phyloP scores from a whole-genome alignment of 192 early-diverging fungal genomes.

The Backusella parvicylindrica region DNA sequence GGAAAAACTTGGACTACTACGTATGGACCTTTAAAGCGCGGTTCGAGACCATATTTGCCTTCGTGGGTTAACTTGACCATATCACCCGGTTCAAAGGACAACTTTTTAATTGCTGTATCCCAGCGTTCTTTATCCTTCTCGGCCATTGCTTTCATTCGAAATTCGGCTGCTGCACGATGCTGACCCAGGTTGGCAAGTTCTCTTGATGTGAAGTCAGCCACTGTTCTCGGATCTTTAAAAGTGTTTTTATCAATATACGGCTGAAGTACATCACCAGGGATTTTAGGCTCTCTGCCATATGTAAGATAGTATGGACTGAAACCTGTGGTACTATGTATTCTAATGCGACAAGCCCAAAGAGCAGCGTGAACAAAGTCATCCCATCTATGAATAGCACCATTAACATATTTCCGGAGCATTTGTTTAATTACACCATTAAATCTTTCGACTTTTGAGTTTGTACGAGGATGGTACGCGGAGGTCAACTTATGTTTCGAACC shows the following conservation, averaged over 20 bases:
- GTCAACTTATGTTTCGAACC: slow-evolving; percentile 11
- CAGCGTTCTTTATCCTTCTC: neutral
- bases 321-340: neutral
- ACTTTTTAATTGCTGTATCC: neutral
- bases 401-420: slow-evolving; percentile 6
- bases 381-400: neutral
- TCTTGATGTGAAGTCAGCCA: slow-evolving; percentile 1
- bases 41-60: neutral
- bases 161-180: neutral
- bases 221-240: neutral
- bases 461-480: slow-evolving; percentile 11
- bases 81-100: neutral
- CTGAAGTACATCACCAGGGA: neutral
- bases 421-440: slow-evolving; percentile 13
- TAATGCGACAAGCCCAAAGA: neutral
- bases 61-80: neutral
- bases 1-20: neutral
- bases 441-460: slow-evolving; percentile 16
- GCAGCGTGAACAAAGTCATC: slow-evolving; percentile 11
- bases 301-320: neutral
- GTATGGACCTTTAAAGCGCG: neutral
- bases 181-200: neutral
- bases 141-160: neutral
- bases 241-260: neutral
- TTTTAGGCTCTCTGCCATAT: neutral